Evolutionary conservation across 345 rosid genomes (phyloP).

Genomic region (Murraya paniculata): DNA sequence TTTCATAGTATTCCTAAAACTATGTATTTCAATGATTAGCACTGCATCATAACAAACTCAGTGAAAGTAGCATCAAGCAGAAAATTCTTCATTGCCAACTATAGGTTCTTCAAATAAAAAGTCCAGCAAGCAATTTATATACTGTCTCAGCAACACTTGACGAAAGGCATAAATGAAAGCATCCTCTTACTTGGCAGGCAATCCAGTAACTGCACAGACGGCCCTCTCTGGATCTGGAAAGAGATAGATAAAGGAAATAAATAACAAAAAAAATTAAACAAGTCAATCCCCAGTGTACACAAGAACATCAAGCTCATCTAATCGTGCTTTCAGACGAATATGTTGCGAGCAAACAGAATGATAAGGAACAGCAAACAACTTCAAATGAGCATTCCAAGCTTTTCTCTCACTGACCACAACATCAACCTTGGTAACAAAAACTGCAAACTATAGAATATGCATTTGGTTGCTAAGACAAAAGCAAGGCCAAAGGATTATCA

Average conservation of each 20-base stretch:
- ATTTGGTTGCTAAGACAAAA: background rate
- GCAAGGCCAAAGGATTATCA: background rate
- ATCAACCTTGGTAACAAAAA: background rate
- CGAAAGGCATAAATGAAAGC: slow-evolving; percentile 12
- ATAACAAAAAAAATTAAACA: background rate
- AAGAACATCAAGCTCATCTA: background rate
- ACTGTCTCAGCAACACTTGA: background rate
- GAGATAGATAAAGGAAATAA: slow-evolving; percentile 14
- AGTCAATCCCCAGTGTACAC: background rate
- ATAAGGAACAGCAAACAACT: background rate
- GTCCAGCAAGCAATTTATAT: background rate
- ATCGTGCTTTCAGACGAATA: background rate
- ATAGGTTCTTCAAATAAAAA: background rate
- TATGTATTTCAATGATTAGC: background rate
- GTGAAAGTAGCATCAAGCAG: background rate
- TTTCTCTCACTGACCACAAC: background rate
- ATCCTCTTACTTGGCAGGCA: slow-evolving; percentile 85
- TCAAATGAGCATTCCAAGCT: background rate
- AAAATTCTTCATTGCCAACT: background rate
- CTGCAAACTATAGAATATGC: background rate
- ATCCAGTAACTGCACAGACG: slow-evolving; percentile 77
- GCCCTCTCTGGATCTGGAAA: slow-evolving; percentile 81
- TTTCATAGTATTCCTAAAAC: background rate
- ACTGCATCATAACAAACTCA: background rate
- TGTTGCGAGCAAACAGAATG: background rate